Conservation (phyloP, 306 rosid genomes). For the Erythrophleum fordii region DNA sequence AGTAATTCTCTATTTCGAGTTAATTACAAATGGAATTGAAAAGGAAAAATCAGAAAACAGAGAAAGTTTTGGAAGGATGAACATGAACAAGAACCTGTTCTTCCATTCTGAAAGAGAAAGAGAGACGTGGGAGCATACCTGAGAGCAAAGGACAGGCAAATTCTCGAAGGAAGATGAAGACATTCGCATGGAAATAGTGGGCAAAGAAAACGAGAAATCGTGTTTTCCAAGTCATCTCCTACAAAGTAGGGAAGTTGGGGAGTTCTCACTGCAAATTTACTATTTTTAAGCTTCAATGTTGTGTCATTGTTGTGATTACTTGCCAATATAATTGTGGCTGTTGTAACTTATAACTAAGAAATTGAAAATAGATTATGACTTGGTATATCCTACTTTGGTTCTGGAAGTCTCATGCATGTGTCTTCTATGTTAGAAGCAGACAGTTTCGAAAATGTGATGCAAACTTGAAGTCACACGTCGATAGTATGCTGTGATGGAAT, state of each 20-base stretch:
- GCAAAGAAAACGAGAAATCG: conserved; percentile 3
- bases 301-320: conserved; percentile 9
- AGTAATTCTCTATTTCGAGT: conserved; percentile 2
- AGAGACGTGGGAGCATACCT: conserved; percentile 39
- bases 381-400: neutral
- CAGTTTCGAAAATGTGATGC: neutral
- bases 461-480: neutral
- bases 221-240: conserved; percentile 39
- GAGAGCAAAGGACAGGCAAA: conserved; percentile 48
- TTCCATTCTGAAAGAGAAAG: neutral
- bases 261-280: conserved; percentile 31
- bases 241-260: conserved; percentile 19
- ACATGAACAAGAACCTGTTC: neutral
- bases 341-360: neutral
- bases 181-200: conserved; percentile 37
- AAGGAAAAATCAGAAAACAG: neutral
- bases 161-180: conserved; percentile 47
- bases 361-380: neutral
- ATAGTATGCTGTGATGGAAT: neutral
- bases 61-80: neutral
- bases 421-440: neutral
- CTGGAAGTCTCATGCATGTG: neutral
- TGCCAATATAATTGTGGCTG: conserved; percentile 30
- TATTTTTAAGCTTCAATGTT: conserved; percentile 31
- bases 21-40: neutral